phyloP scores from a whole-genome alignment of 2,329 filamentous ascomycete species.

The Mollisia scopiformis region DNA sequence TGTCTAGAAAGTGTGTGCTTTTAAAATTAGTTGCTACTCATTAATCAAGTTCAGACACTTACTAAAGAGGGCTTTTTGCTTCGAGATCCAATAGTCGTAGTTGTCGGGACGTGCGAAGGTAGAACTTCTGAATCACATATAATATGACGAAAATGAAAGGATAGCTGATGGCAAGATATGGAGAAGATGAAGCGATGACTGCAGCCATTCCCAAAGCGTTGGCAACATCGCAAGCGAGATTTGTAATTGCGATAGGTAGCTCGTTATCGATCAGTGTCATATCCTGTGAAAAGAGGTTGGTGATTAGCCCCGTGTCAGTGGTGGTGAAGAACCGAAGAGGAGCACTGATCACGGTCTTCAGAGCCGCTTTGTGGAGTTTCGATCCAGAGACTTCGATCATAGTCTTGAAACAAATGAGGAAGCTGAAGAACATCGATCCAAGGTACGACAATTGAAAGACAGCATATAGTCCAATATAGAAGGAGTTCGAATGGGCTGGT shows the following conservation, averaged over 20 bases:
- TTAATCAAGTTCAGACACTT: neutral
- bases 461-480: slow-evolving; percentile 34
- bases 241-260: slow-evolving; percentile 21
- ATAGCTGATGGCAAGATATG: slow-evolving; percentile 5
- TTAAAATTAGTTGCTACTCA: neutral
- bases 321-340: slow-evolving; percentile 23
- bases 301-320: slow-evolving; percentile 21
- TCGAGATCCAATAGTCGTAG: slow-evolving; percentile 51
- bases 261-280: slow-evolving; percentile 33
- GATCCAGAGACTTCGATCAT: slow-evolving; percentile 26
- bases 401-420: slow-evolving; percentile 24
- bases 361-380: slow-evolving; percentile 29
- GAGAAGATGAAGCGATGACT: slow-evolving; percentile 1
- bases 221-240: neutral
- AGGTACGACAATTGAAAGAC: slow-evolving; percentile 32
- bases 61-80: slow-evolving; percentile 44
- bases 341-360: slow-evolving; percentile 23
- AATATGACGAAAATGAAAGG: slow-evolving; percentile 13
- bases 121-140: slow-evolving; percentile 42
- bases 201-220: slow-evolving; percentile 8
- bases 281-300: slow-evolving; percentile 32
- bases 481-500: slow-evolving; percentile 26
- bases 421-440: slow-evolving; percentile 25
- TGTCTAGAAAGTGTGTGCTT: slow-evolving; percentile 46
- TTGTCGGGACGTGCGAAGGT: slow-evolving; percentile 50